phyloP scores from a whole-genome alignment of 768 basidiomycete genomes.

The Leccinellum albellum region DNA sequence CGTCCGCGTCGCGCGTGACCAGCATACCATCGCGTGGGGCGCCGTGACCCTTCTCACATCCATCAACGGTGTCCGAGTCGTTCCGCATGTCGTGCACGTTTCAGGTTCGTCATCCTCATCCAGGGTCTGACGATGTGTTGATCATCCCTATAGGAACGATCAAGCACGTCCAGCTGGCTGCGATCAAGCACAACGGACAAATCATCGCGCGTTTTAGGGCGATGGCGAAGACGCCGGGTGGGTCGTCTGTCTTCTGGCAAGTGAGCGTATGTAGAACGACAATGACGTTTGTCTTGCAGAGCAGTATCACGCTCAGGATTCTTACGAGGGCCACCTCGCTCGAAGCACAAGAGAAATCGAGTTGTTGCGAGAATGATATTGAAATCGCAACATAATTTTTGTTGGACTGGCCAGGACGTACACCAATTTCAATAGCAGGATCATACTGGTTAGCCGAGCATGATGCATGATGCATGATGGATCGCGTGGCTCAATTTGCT shows the following conservation, averaged over 20 bases:
- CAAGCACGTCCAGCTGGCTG: constrained; percentile 79
- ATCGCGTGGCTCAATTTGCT: too few species aligned
- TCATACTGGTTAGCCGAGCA: too few species aligned
- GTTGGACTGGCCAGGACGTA: too few species aligned
- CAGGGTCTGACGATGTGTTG: too few species aligned
- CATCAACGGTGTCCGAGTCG: constrained; percentile 35
- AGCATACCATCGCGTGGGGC: constrained; percentile 77
- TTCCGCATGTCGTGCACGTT: constrained; percentile 78
- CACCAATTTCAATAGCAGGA: too few species aligned
- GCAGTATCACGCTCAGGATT: constrained; percentile 48
- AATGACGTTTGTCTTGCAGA: constrained; percentile 28
- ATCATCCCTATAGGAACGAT: constrained; percentile 62
- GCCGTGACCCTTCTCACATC: constrained; percentile 46
- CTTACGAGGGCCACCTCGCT: constrained; percentile 55
- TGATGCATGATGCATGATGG: too few species aligned
- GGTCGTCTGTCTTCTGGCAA: constrained; percentile 8
- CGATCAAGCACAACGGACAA: constrained; percentile 69
- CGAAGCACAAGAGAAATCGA: constrained; percentile 61
- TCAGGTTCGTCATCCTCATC: constrained; percentile 78
- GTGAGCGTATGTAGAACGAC: background rate
- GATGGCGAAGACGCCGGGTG: constrained; percentile 50
- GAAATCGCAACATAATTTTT: background rate
- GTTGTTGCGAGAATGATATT: constrained; percentile 53
- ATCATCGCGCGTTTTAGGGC: constrained; percentile 66
- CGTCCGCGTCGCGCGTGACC: constrained; percentile 82